Percentiles rank a stretch among this genome's conserved stretches.
Conservation (phyloP, 2,329 filamentous ascomycete genomes). For the Zasmidium cellare region DNA sequence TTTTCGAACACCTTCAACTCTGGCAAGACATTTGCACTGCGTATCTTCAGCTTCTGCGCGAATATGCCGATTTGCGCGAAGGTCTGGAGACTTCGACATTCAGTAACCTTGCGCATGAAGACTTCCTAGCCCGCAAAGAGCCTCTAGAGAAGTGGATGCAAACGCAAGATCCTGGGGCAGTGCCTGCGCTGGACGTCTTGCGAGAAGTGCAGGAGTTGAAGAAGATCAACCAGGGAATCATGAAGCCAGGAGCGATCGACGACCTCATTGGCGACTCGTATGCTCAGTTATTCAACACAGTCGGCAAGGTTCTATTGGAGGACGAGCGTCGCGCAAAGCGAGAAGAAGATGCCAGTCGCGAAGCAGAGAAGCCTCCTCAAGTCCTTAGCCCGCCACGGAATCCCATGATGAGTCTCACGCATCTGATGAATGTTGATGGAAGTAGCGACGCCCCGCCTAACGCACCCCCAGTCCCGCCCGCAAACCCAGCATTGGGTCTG, state of each 20-base stretch:
- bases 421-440: conserved; percentile 38
- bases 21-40: conserved; percentile 62
- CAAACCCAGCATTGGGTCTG: conserved; percentile 9
- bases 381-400: conserved; percentile 26
- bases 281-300: conserved; percentile 69
- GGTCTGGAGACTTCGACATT: conserved; percentile 66
- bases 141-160: conserved; percentile 62
- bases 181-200: conserved; percentile 60
- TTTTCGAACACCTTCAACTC: conserved; percentile 61
- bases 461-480: conserved; percentile 10
- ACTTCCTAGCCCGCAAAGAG: conserved; percentile 61
- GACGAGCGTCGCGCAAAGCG: conserved; percentile 32
- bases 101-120: conserved; percentile 63
- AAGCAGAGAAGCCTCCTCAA: conserved; percentile 15
- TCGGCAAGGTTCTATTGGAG: conserved; percentile 61
- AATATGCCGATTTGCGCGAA: conserved; percentile 56
- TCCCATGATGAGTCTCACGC: conserved; percentile 34
- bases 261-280: conserved; percentile 94
- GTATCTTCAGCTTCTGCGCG: conserved; percentile 61
- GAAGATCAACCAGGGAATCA: conserved; percentile 80
- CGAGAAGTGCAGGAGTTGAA: conserved; percentile 69
- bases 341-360: conserved; percentile 27
- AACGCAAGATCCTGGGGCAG: conserved; percentile 45
- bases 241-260: conserved; percentile 83
- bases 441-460: conserved; percentile 17